Base-by-base conservation (phyloP, 257 asterid species). In the Solanum pimpinellifolium region DNA sequence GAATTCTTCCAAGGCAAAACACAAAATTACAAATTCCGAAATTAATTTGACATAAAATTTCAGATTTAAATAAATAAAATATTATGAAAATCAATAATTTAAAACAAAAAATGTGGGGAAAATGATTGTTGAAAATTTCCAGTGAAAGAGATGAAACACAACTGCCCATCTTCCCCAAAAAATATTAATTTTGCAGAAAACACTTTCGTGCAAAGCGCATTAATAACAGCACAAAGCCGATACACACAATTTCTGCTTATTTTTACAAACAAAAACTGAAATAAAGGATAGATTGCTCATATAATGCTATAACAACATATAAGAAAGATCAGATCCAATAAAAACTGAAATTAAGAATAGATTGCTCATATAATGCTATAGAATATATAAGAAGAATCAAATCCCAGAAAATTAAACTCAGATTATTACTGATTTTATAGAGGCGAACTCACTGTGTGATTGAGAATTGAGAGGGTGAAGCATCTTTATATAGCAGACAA, bases 151-250 rank as follows among this genome's bases (percentile, higher is more conserved):
- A 29, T 88, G 92, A 90, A 91, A 89, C 59, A 83, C 95, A 93
- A 91, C 94, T 91, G 95, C 95, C 95, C 95, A 93, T 87, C 91
- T 90, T 90, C 92, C 85, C 88, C 88, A 80, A 69, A n/a, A 72
- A 1, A 37, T 37, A 69, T 84, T 20, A n/a, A 44, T 92, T 21
- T 92, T 3, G 93, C 94, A 90, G 93, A 88, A 90, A 90, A 89
- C 42, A 86, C 94, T 93, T 92, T 92, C 94, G 93, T 87, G 62
- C 94, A 89, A 59, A 85, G 92, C 62, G 95, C 95, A 93, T 76
- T 87, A 29, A 29, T 33, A 66, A 68, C 72, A 2, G 92, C 94
- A 89, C 93, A 86, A 47, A 41, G 86, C 89, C 74, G 88, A 77
- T 46, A 91, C 85, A 92, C 99, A 97, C 82, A 95, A 88, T 88